Base-by-base conservation (phyloP, 139 green algal species). In the Chlamydomonas incerta region DNA sequence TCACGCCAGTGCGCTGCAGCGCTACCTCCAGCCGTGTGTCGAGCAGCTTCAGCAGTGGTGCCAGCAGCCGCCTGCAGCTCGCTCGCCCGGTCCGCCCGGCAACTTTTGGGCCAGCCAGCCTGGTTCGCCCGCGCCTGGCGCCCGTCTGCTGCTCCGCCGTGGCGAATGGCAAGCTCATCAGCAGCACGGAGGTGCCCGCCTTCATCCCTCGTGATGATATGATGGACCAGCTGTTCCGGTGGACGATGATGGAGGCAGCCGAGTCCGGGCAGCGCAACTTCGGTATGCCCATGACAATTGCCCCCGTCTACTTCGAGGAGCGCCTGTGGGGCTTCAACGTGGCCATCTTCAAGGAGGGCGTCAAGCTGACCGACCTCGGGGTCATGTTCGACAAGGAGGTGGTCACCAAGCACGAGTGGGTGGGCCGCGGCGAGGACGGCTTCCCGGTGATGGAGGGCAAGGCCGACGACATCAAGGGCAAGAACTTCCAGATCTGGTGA, bases 161-260 rank as follows among this genome's bases (percentile, higher is more conserved):
- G 28, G 47, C 47, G 13, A 68, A 55, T 66, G 91, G 86, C 62
- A 91, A 90, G 71, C 82, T 97, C 17, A 97, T 98, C 57, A 92
- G 87, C 33, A 94, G 90, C 71, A 93, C 93, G 9, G 94, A 97
- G 58, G 94, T 98, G 18, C 93, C 95, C 17, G 93, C 95, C 2
- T 98, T 98, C 90, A 98, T 98, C 62, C 91, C 90, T 6, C 89
- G 95, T 24, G 81, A 93, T 37, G 95, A 98, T 83, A 90, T 98
- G 65, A 95, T 96, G 74, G 93, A 98, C 83, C 95, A 98, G 94
- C 87, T 98, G 24, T 28, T 88, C 13, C 74, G 90, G 9, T 98
- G 95, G 95, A 90, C 92, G 0, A 69, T 89, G 18, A 95, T 94
- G 55, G 92, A 96, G 74, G 87, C 92, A 15, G 87, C 91, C n/a